phyloP scores from a whole-genome alignment of 2,329 filamentous ascomycete species.

The Monilinia vaccinii-corymbosi region DNA sequence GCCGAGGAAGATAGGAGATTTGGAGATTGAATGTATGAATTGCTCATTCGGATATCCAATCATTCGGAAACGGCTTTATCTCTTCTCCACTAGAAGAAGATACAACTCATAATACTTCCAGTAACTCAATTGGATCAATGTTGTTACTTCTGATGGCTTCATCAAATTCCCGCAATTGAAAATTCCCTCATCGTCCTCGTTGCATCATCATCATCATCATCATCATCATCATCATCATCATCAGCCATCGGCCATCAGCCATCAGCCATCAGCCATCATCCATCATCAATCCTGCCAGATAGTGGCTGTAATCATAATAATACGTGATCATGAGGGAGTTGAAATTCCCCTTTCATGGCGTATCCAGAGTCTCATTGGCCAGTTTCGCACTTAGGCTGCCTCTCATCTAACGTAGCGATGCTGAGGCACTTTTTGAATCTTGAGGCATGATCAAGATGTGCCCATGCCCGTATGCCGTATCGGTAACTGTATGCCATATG shows the following conservation, averaged over 20 bases:
- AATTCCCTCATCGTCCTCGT: background rate
- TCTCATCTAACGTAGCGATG: background rate
- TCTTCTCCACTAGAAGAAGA: conserved; percentile 6
- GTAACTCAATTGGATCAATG: no score
- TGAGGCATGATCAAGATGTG: background rate
- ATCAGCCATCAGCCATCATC: background rate
- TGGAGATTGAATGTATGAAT: conserved; percentile 3
- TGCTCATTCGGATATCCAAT: conserved; percentile 2
- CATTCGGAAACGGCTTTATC: conserved; percentile 3
- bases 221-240: background rate
- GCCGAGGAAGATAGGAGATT: background rate
- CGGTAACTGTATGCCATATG: background rate
- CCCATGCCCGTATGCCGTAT: no score
- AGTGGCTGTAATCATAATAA: background rate
- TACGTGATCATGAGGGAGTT: background rate
- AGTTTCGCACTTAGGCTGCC: background rate
- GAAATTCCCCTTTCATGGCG: background rate
- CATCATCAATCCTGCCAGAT: background rate
- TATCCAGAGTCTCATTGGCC: background rate
- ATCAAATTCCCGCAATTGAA: background rate
- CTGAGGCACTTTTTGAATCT: background rate
- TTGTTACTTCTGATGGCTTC: background rate
- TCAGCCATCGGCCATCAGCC: background rate
- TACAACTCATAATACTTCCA: conserved; percentile 3
- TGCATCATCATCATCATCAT: background rate